Evolutionary conservation across 2,329 filamentous ascomycete genomes (phyloP).

Genomic region (Fusarium brachygibbosum): DNA sequence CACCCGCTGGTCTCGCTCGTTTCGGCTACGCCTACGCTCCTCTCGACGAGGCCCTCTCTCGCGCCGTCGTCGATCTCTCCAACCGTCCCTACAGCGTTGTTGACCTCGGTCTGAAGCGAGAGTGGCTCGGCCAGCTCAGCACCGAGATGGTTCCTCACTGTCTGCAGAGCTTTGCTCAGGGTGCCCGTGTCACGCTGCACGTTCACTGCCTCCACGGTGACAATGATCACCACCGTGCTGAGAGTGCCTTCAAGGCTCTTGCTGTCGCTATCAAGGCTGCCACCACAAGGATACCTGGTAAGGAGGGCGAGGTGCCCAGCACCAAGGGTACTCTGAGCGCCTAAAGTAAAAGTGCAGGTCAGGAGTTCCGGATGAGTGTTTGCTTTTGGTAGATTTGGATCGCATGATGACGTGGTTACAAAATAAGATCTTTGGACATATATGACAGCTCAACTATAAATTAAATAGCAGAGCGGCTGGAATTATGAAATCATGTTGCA

Average conservation of each 20-base stretch:
- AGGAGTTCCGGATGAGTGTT: constrained; percentile 45
- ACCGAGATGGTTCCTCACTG: constrained; percentile 98
- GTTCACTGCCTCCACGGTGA: constrained; percentile 91
- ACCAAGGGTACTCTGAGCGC: constrained; percentile 91
- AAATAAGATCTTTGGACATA: constrained; percentile 6
- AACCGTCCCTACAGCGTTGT: constrained; percentile 90
- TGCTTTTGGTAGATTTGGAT: constrained; percentile 28
- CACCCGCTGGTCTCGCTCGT: constrained; percentile 83
- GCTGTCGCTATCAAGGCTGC: constrained; percentile 87
- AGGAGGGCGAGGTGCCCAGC: constrained; percentile 93
- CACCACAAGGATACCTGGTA: constrained; percentile 78
- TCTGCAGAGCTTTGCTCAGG: constrained; percentile 92
- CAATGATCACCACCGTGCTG: constrained; percentile 96
- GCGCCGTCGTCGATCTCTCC: constrained; percentile 93
- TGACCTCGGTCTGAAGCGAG: constrained; percentile 85
- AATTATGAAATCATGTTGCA: neutral
- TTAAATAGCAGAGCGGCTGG: neutral
- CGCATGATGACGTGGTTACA: constrained; percentile 8
- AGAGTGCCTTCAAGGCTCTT: constrained; percentile 97
- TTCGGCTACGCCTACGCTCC: constrained; percentile 95
- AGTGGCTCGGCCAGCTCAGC: constrained; percentile 93
- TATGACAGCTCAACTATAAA: neutral
- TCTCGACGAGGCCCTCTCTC: constrained; percentile 93
- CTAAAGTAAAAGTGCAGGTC: constrained; percentile 49
- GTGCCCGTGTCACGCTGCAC: constrained; percentile 91